These are phyloP conservation scores for Coniochaeta hoffmannii DNA, from an alignment of 2,329 filamentous ascomycete genomes.

Conservation along the genomic window DNA sequence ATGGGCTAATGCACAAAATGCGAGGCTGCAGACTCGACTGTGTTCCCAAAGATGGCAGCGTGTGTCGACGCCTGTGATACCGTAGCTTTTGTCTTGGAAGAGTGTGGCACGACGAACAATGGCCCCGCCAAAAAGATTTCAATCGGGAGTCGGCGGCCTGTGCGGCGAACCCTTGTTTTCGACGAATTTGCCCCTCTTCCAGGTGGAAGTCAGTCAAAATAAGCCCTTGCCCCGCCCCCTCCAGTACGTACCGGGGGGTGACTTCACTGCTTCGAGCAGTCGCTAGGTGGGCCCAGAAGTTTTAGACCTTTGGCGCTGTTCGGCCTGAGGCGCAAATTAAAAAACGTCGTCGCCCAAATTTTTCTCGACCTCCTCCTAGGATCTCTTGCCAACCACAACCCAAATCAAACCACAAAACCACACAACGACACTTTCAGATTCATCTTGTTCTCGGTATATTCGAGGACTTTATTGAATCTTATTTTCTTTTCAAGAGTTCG, in stretches of 20 bases:
- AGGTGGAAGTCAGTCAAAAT: background rate
- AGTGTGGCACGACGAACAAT: background rate
- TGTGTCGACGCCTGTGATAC: background rate
- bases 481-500: slow-evolving; percentile 30
- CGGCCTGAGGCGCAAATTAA: slow-evolving; percentile 3
- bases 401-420: background rate
- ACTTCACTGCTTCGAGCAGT: background rate
- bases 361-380: slow-evolving; percentile 1
- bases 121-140: background rate
- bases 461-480: slow-evolving; percentile 42
- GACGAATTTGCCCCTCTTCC: background rate
- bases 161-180: slow-evolving; percentile 1
- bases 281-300: background rate
- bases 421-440: slow-evolving; percentile 1
- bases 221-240: background rate
- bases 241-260: background rate
- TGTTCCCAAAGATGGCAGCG: background rate
- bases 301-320: background rate
- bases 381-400: background rate
- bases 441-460: slow-evolving; percentile 18
- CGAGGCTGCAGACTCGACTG: background rate
- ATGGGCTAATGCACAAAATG: background rate
- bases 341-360: slow-evolving; percentile 1
- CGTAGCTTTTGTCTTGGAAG: background rate
- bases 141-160: background rate